Percentiles rank a stretch among this genome's conserved stretches.
phyloP scores from a whole-genome alignment of 805 yeast genomes.

The Wickerhamomyces chambardii region DNA sequence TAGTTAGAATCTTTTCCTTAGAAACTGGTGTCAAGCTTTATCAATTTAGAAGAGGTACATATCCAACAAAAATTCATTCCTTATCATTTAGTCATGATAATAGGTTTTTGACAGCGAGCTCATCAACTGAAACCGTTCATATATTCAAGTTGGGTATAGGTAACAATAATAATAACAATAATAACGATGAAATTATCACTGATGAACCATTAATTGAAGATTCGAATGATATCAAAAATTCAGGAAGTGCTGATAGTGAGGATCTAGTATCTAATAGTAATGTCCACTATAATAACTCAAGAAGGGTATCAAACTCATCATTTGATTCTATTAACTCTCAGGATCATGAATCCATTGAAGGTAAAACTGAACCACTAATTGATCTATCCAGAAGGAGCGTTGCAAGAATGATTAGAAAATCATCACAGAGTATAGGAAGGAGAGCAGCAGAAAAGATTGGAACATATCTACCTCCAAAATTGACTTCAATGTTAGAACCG shows the following conservation, averaged over 20 bases:
- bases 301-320: conserved; percentile 16
- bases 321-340: conserved; percentile 15
- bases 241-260: conserved; percentile 15
- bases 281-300: conserved; percentile 1
- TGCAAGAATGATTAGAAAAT: conserved; percentile 65
- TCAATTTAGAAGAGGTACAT: conserved; percentile 77
- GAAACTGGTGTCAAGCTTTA: conserved; percentile 52
- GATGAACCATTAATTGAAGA: conserved; percentile 4
- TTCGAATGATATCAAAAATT: conserved; percentile 4
- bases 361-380: conserved; percentile 46
- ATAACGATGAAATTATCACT: not conserved
- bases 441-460: conserved; percentile 86
- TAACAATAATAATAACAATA: conserved; percentile 12
- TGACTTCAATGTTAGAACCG: conserved; percentile 81
- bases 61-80: conserved; percentile 73
- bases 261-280: too few relatives aligned
- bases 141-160: conserved; percentile 66
- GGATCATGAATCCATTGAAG: conserved; percentile 10
- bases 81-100: conserved; percentile 68
- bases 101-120: conserved; percentile 68
- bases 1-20: conserved; percentile 58
- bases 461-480: conserved; percentile 72
- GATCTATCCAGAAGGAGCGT: conserved; percentile 66
- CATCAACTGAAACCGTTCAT: conserved; percentile 90
- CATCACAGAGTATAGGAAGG: conserved; percentile 70